Percentiles rank a stretch among this genome's conserved stretches.
phyloP scores from a whole-genome alignment of 192 early-diverging fungal species.

The Podila clonocystis region DNA sequence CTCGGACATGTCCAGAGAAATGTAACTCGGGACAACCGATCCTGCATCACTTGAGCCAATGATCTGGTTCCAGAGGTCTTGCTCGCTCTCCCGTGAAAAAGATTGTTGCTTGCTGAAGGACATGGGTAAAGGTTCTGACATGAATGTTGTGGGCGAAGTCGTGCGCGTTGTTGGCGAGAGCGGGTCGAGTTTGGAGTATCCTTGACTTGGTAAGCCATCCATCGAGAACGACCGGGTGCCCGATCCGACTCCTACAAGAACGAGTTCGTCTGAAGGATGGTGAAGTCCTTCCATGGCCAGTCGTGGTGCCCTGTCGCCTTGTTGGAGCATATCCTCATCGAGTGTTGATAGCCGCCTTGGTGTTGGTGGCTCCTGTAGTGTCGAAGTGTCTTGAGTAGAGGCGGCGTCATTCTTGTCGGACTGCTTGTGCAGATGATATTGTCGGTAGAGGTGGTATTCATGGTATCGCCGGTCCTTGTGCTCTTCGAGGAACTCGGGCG shows the following conservation, averaged over 20 bases:
- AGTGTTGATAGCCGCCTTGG: not conserved
- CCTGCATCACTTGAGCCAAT: conserved; percentile 5
- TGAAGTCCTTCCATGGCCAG: conserved; percentile 8
- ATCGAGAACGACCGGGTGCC: conserved; percentile 22
- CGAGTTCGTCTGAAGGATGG: conserved; percentile 32
- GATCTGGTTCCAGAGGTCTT: conserved; percentile 19
- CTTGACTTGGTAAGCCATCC: not conserved
- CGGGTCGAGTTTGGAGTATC: conserved; percentile 12
- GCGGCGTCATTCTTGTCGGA: not conserved
- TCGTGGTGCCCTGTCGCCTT: not conserved
- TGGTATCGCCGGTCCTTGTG: conserved; percentile 46
- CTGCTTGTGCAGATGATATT: conserved; percentile 48
- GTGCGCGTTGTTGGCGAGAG: not conserved
- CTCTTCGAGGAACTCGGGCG: conserved; percentile 48
- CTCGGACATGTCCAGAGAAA: conserved; percentile 29
- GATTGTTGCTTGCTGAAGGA: no score
- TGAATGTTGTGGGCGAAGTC: not conserved
- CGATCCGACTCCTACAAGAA: conserved; percentile 23
- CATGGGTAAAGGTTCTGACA: no score
- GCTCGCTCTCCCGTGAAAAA: not conserved
- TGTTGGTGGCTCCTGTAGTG: not conserved
- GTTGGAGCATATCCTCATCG: not conserved
- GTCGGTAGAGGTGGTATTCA: conserved; percentile 46
- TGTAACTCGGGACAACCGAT: conserved; percentile 18
- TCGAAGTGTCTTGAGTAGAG: not conserved